Base-by-base conservation (phyloP, 805 yeast species). In the Sungouiozyma intestinalis region DNA sequence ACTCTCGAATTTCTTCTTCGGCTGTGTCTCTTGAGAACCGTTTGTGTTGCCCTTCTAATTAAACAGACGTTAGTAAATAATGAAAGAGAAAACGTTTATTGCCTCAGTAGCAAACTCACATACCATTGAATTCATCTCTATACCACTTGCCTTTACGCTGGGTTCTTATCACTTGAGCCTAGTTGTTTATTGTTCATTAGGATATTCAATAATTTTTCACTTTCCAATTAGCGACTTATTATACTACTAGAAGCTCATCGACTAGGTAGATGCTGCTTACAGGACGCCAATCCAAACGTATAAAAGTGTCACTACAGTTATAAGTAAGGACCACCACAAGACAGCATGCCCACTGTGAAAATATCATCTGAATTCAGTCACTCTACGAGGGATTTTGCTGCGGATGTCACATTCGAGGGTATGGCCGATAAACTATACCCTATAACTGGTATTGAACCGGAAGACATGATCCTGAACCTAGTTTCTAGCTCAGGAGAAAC, bases 1-100 rank as follows among this genome's bases (percentile, higher is more conserved):
- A 13, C 86, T 78, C 51, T 80, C 86, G 50, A 69, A 59, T 49
- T 65, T 66, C 46, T 61, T 64, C 48, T 54, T 58, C 39, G 58
- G 61, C 35, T 51, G 57, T 39, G 54, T 51, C 33, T 48, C 40
- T 29, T 53, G 47, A 39, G 45, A 24, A 24, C 11, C 11, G 29
- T n/a, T n/a, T n/a, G n/a, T n/a, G n/a, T n/a, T n/a, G n/a, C n/a
- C n/a, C n/a, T n/a, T n/a, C n/a, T n/a, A n/a, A n/a, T n/a, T n/a
- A n/a, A n/a, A n/a, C n/a, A n/a, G n/a, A n/a, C n/a, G n/a, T n/a
- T n/a, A n/a, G n/a, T n/a, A 14, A n/a, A n/a, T n/a, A n/a, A n/a
- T n/a, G n/a, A n/a, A n/a, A n/a, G n/a, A n/a, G n/a, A n/a, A n/a
- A n/a, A n/a, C n/a, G n/a, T n/a, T n/a, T n/a, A n/a, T n/a, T n/a